Evolutionary conservation across 169 alveolate genomes (phyloP).

Genomic region (Plasmodium vivax): DNA sequence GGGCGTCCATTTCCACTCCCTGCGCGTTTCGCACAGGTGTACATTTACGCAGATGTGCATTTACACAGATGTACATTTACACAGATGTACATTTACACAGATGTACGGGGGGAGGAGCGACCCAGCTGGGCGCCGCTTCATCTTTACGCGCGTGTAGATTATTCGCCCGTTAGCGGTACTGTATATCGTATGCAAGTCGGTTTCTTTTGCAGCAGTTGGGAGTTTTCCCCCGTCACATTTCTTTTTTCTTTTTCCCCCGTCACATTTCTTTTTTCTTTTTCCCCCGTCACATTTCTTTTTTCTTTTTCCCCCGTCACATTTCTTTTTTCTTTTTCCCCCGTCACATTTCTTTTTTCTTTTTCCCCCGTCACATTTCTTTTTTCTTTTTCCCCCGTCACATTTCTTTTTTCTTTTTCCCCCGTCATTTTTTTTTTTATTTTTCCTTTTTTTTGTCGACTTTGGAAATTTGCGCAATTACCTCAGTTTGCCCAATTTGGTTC

Average conservation of each 20-base stretch:
- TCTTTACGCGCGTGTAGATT: background rate
- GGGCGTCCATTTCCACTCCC: too few relatives aligned
- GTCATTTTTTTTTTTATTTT: background rate
- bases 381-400: too few relatives aligned
- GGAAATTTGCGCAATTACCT: background rate
- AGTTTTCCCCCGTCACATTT: background rate
- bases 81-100: background rate
- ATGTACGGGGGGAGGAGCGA: background rate
- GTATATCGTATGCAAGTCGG: background rate
- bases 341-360: background rate
- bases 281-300: too few relatives aligned
- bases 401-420: background rate
- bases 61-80: background rate
- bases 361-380: background rate
- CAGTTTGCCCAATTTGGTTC: background rate
- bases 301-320: background rate
- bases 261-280: background rate
- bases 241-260: too few relatives aligned
- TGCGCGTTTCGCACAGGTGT: too few relatives aligned
- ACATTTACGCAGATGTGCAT: too few relatives aligned
- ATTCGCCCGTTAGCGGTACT: background rate
- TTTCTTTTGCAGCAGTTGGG: background rate
- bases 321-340: background rate
- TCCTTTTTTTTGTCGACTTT: conserved; percentile 8
- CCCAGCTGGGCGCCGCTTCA: background rate